Conservation (phyloP, 768 basidiomycete genomes). For the Boletellus sp. region DNA sequence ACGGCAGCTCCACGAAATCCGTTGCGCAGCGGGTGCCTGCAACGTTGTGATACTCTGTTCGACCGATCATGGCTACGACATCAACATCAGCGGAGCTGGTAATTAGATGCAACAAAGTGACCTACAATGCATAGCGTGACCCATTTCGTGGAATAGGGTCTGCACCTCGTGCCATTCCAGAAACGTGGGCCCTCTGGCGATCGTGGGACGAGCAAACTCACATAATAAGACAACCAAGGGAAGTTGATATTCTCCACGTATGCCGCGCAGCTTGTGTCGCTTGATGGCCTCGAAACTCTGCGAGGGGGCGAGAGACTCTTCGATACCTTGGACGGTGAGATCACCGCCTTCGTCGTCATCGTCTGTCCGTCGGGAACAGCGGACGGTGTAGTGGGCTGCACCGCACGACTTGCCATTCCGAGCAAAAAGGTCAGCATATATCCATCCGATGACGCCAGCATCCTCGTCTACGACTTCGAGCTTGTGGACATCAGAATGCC, state of each 20-base stretch:
- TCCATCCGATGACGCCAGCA: conserved; percentile 84
- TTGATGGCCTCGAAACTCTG: conserved; percentile 62
- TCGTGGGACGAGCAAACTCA: conserved; percentile 70
- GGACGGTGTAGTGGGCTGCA: conserved; percentile 96
- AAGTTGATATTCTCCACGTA: conserved; percentile 75
- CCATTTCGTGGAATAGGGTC: conserved; percentile 98
- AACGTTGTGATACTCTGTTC: conserved; percentile 96
- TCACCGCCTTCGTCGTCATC: conserved; percentile 82
- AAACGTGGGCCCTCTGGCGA: conserved; percentile 61
- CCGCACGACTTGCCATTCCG: conserved; percentile 82
- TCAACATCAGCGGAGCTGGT: conserved; percentile 5
- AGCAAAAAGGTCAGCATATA: conserved; percentile 90
- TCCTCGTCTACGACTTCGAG: conserved; percentile 90
- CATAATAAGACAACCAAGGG: conserved; percentile 90
- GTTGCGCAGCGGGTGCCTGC: conserved; percentile 97
- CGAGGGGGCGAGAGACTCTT: conserved; percentile 45
- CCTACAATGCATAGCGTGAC: conserved; percentile 99
- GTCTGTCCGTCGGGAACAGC: conserved; percentile 89
- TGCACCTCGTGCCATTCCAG: conserved; percentile 92
- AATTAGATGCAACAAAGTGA: conserved; percentile 12
- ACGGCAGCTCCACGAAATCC: conserved; percentile 96
- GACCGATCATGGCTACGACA: conserved; percentile 87
- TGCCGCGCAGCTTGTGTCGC: conserved; percentile 53
- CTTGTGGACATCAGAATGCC: conserved; percentile 87
- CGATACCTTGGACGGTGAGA: conserved; percentile 37